A percentile compares a stretch with the other conserved stretches of the same genome.
Evolutionary conservation across 371 early-diverging fungal species (phyloP).

Genomic region (Syncephalastrum monosporum): DNA sequence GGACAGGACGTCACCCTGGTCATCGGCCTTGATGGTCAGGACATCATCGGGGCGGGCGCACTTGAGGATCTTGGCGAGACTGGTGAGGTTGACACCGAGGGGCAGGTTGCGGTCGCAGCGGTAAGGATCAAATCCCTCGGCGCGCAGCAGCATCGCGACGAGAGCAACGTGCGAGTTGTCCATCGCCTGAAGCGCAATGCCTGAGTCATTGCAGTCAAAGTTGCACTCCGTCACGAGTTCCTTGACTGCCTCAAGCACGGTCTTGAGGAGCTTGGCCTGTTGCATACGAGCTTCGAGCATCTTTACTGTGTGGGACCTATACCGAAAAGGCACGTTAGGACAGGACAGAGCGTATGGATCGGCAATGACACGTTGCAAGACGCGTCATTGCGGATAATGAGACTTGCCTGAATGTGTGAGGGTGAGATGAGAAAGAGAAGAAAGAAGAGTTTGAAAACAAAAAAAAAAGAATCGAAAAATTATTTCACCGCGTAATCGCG

Average conservation of each 20-base stretch:
- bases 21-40: constrained; percentile 89
- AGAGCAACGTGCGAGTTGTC: constrained; percentile 98
- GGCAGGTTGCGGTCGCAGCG: constrained; percentile 93
- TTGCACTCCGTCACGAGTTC: constrained; percentile 97
- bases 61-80: constrained; percentile 92
- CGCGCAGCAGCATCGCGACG: constrained; percentile 84
- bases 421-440: not conserved
- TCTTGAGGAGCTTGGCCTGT: constrained; percentile 82
- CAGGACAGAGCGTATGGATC: not conserved
- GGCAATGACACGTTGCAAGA: not conserved
- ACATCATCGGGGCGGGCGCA: constrained; percentile 93
- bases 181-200: constrained; percentile 98
- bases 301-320: constrained; percentile 5
- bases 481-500: constrained; percentile 1
- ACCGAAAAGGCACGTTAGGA: not conserved
- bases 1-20: constrained; percentile 79
- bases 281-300: constrained; percentile 83
- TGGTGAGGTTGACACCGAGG: constrained; percentile 88
- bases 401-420: constrained; percentile 3
- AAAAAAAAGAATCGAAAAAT: constrained; percentile 9
- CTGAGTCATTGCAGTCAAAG: constrained; percentile 96
- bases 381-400: too few relatives aligned
- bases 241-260: constrained; percentile 95
- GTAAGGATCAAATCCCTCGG: constrained; percentile 93
- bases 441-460: constrained; percentile 4